Evolutionary conservation across 2,329 filamentous ascomycete genomes (phyloP).

Genomic region (Endoconidiophora laricicola): DNA sequence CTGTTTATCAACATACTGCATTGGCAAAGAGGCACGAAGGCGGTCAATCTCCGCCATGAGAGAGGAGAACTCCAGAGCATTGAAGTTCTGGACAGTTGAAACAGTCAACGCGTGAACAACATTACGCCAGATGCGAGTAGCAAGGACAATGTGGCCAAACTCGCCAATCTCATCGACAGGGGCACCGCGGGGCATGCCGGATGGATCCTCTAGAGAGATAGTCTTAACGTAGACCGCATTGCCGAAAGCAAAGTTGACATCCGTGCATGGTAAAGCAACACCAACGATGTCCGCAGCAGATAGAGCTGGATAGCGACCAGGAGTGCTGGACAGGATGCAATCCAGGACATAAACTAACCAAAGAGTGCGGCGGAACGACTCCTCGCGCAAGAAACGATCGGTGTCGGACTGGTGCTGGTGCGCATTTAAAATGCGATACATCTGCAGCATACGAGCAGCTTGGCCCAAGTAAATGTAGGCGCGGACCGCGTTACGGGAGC

Average conservation of each 20-base stretch:
- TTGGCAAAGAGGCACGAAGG: slow-evolving; percentile 36
- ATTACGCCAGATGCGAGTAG: slow-evolving; percentile 44
- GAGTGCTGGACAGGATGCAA: slow-evolving; percentile 44
- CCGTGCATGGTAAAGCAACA: slow-evolving; percentile 40
- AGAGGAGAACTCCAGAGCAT: slow-evolving; percentile 33
- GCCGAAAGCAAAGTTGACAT: slow-evolving; percentile 47
- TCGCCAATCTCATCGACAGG: slow-evolving; percentile 38
- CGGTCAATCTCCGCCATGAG: slow-evolving; percentile 38
- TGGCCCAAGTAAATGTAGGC: slow-evolving; percentile 48
- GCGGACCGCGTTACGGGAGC: slow-evolving; percentile 41
- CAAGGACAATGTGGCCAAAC: slow-evolving; percentile 44
- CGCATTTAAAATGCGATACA: slow-evolving; percentile 42
- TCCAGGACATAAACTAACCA: slow-evolving; percentile 49
- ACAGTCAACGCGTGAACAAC: slow-evolving; percentile 45
- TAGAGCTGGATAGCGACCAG: slow-evolving; percentile 40
- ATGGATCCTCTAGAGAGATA: slow-evolving; percentile 26
- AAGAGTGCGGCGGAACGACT: slow-evolving; percentile 42
- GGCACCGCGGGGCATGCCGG: slow-evolving; percentile 22
- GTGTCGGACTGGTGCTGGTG: slow-evolving; percentile 33
- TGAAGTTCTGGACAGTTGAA: slow-evolving; percentile 33
- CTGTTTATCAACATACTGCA: slow-evolving; percentile 44
- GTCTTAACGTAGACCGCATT: slow-evolving; percentile 43
- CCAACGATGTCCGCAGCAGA: slow-evolving; percentile 37
- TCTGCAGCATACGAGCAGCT: slow-evolving; percentile 47
- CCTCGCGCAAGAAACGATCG: slow-evolving; percentile 44